Evolutionary conservation across 192 early-diverging fungal species (phyloP).

Genomic region (Piromyces finnis): DNA sequence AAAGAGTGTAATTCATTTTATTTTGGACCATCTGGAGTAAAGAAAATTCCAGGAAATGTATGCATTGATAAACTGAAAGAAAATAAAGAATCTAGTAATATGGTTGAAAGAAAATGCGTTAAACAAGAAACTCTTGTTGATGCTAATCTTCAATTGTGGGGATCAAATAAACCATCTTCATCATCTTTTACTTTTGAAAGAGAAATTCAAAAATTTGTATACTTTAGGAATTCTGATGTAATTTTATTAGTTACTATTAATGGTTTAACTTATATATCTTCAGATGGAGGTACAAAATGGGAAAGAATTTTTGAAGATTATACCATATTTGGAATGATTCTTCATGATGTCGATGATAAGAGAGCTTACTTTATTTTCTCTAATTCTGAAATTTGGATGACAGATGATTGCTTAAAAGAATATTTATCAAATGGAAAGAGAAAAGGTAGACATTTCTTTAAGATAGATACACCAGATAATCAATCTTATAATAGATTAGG

Average conservation of each 20-base stretch:
- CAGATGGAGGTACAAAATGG: not conserved
- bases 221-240: not conserved
- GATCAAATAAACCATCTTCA: not conserved
- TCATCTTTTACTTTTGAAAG: not conserved
- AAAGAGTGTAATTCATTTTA: not conserved
- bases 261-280: not conserved
- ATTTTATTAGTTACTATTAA: not conserved
- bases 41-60: not conserved
- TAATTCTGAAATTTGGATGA: conserved; percentile 9
- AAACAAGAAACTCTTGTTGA: not conserved
- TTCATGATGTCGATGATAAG: conserved; percentile 49
- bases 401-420: conserved; percentile 34
- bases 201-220: not conserved
- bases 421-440: conserved; percentile 32
- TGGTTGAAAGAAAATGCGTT: not conserved
- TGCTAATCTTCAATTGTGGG: not conserved
- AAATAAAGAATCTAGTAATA: not conserved
- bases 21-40: not conserved
- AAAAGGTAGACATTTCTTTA: conserved; percentile 25
- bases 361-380: conserved; percentile 27
- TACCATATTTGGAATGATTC: conserved; percentile 27
- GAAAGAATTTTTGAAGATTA: conserved; percentile 11
- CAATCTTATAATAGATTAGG: conserved; percentile 41
- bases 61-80: too few relatives aligned
- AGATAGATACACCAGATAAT: conserved; percentile 22